Evolutionary conservation across 805 yeast species (phyloP).

Genomic region (Candida ovalis): DNA sequence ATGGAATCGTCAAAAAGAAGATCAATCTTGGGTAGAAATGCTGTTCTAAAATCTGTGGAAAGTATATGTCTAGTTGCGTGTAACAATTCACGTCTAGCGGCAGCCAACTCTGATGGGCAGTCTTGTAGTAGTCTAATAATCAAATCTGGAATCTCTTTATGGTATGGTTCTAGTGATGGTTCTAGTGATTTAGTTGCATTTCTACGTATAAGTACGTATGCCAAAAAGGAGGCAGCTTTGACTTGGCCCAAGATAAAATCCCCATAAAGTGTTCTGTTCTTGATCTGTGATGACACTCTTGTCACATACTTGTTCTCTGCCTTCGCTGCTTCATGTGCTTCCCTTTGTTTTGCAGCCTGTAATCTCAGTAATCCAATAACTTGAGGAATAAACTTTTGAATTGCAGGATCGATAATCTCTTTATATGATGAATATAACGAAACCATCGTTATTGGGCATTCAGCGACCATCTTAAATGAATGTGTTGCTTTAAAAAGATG

Average conservation of each 20-base stretch:
- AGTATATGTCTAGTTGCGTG: constrained; percentile 95
- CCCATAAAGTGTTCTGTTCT: constrained; percentile 73
- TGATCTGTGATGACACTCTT: constrained; percentile 69
- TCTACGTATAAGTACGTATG: constrained; percentile 85
- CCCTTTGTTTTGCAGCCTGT: constrained; percentile 79
- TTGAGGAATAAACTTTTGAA: constrained; percentile 76
- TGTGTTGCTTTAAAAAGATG: constrained; percentile 62
- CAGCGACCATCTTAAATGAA: constrained; percentile 89
- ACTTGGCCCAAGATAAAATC: constrained; percentile 92
- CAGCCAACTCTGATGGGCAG: constrained; percentile 89
- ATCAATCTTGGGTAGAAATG: constrained; percentile 84
- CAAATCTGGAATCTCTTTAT: constrained; percentile 75
- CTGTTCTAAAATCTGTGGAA: constrained; percentile 78
- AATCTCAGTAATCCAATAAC: constrained; percentile 69
- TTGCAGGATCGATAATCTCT: constrained; percentile 61
- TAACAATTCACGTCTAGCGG: constrained; percentile 86
- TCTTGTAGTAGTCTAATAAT: constrained; percentile 85
- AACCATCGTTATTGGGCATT: constrained; percentile 96
- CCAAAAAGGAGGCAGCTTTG: constrained; percentile 91
- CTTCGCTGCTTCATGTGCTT: constrained; percentile 56
- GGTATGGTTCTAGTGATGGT: constrained; percentile 53
- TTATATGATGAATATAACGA: constrained; percentile 86
- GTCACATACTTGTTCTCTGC: constrained; percentile 57
- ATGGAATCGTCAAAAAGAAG: constrained; percentile 81
- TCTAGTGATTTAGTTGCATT: constrained; percentile 63